Evolutionary conservation across 139 green algal genomes (phyloP).

Genomic region (Chloropicon primus): DNA sequence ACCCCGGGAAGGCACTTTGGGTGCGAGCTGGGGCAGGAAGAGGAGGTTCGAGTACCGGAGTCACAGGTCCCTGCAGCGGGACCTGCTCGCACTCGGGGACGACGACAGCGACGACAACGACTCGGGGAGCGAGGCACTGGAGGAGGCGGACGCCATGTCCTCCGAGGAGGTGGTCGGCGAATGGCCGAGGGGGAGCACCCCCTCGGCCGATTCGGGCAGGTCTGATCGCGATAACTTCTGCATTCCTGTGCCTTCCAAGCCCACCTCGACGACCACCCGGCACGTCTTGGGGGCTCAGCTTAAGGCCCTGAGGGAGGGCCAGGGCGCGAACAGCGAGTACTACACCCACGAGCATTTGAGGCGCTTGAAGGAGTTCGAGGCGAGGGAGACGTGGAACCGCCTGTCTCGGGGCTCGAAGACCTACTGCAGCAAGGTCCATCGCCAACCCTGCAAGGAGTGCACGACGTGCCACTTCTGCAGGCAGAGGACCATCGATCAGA

Average conservation of each 20-base stretch:
- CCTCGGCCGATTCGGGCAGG: background rate
- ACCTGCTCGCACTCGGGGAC: background rate
- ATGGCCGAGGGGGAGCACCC: too few species aligned
- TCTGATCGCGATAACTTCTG: background rate
- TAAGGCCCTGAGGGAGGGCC: background rate
- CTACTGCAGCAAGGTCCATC: constrained; percentile 24
- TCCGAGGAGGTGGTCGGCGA: background rate
- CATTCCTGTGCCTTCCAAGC: background rate
- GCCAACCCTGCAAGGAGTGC: constrained; percentile 22
- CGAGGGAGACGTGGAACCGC: background rate
- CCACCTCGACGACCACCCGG: too few species aligned
- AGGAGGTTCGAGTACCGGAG: background rate
- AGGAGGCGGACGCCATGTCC: background rate
- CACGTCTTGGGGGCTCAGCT: background rate
- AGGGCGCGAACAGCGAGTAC: constrained; percentile 21
- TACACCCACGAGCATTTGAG: constrained; percentile 34
- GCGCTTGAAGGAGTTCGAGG: constrained; percentile 19
- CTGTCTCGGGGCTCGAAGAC: background rate
- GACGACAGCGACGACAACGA: background rate
- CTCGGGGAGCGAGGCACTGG: background rate
- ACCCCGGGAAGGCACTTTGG: background rate
- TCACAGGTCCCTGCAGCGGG: background rate
- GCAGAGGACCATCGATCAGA: constrained; percentile 34
- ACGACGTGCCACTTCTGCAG: constrained; percentile 52
- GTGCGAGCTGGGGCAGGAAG: background rate